A percentile compares a stretch with the other conserved stretches of the same genome.
Evolutionary conservation across 805 yeast genomes (phyloP).

Genomic region (Teunomyces funiuensis): DNA sequence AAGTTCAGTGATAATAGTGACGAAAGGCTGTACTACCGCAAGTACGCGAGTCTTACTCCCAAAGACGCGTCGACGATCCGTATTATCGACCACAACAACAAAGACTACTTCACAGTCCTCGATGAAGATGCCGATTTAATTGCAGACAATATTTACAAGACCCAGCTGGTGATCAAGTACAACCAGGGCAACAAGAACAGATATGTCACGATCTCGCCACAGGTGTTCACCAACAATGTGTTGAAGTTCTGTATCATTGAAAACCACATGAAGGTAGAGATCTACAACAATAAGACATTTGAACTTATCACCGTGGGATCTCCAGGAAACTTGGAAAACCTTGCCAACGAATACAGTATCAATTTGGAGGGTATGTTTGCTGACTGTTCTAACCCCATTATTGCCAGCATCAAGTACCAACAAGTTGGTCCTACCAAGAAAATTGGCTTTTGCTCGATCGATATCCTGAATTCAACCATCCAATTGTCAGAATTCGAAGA

Average conservation of each 20-base stretch:
- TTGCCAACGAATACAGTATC: constrained; percentile 36
- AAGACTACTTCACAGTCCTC: constrained; percentile 76
- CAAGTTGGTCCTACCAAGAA: constrained; percentile 42
- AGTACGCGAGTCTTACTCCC: constrained; percentile 43
- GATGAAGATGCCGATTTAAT: constrained; percentile 75
- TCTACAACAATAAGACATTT: constrained; percentile 68
- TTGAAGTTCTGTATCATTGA: constrained; percentile 67
- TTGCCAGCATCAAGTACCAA: constrained; percentile 38
- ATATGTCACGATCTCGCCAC: constrained; percentile 76
- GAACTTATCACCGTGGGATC: constrained; percentile 61
- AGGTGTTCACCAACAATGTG: constrained; percentile 63
- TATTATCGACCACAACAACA: constrained; percentile 66
- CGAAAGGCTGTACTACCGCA: constrained; percentile 42
- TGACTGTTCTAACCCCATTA: constrained; percentile 41
- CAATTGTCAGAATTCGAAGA: constrained; percentile 82
- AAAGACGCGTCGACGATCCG: constrained; percentile 55
- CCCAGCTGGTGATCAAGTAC: constrained; percentile 75
- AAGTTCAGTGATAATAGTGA: constrained; percentile 42
- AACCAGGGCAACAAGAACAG: constrained; percentile 43
- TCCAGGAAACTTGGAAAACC: constrained; percentile 80
- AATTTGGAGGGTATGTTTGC: constrained; percentile 62
- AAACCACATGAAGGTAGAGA: constrained; percentile 73
- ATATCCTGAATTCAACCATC: constrained; percentile 62
- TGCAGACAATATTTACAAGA: constrained; percentile 82
- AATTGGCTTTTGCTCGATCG: constrained; percentile 80